Base-by-base conservation (phyloP, 768 basidiomycete species). In the Mycena galericulata region DNA sequence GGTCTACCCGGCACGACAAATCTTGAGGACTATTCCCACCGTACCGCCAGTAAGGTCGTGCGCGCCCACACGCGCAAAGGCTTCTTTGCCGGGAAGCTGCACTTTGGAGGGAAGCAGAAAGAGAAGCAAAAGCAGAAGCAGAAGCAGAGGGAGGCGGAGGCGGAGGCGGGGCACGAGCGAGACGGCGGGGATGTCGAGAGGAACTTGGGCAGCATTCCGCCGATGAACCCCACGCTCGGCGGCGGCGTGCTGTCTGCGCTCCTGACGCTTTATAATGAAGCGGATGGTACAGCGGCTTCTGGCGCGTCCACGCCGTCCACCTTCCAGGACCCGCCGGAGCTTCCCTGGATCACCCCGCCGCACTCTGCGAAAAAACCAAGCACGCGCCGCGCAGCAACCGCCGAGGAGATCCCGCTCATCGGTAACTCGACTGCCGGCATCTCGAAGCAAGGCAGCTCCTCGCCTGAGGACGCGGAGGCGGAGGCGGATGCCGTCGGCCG, bases 191-290 rank as follows among this genome's bases (percentile, higher is more conserved):
- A 77, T 64, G 67, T 69, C 15, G 78, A 80, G 58, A 71, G 65
- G 34, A 60, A 69, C 27, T 34, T 59, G 26, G 54, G 26, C 8
- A 47, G 71, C 62, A 62, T 62, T 36, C 65, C 46, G 32, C 49
- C 75, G 10, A 58, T 61, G 49, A 65, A 56, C 56, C 72, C 73
- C 12, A 62, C 71, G 7, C 68, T 75, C 5, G 84, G 81, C 0
- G 84, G 83, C 14, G 90, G 92, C 18, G 87, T 94, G 8, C 82
- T 94, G 6, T 89, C 90, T 3, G 84, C 91, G 1, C 76, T 94
- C 43, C 80, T 94, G 49, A 84, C 89, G 22, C 82, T 93, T 26
- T 92, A 93, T 73, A 87, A 82, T 71, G 80, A 79, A 29, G 79
- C 83, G 15, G 76, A 72, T 4, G 32, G 45, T 17, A 10, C 60